Conservation (phyloP, 2,329 filamentous ascomycete genomes). For the Madurella mycetomatis region DNA sequence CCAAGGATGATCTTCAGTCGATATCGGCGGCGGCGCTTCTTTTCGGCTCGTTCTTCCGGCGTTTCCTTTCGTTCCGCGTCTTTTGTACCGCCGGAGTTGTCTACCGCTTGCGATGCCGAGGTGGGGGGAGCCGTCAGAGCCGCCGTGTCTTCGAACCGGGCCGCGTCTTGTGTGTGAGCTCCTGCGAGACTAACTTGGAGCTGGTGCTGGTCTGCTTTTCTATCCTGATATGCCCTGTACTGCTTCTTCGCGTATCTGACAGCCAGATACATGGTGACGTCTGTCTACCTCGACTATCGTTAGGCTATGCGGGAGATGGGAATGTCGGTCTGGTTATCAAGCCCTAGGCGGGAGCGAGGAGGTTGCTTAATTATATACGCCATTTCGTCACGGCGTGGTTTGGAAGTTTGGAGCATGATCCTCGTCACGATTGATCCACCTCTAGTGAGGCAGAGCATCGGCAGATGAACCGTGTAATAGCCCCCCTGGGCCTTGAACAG, state of each 20-base stretch:
- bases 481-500: too few relatives aligned
- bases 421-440: too few relatives aligned
- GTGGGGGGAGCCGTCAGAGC: not conserved
- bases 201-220: not conserved
- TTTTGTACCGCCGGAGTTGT: not conserved
- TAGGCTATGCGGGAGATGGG: too few relatives aligned
- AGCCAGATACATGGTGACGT: conserved; percentile 24
- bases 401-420: too few relatives aligned
- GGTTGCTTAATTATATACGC: not conserved
- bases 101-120: not conserved
- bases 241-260: conserved; percentile 24
- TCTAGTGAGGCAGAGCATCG: too few relatives aligned
- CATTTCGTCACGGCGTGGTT: too few relatives aligned
- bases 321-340: too few relatives aligned
- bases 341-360: not conserved
- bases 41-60: conserved; percentile 30
- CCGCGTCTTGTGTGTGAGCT: not conserved
- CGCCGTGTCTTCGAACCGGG: not conserved
- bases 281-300: not conserved
- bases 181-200: not conserved
- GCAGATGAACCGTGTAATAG: too few relatives aligned
- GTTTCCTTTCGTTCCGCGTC: conserved; percentile 11
- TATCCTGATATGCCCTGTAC: conserved; percentile 13
- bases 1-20: conserved; percentile 57
- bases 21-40: conserved; percentile 36